Conservation (phyloP, 345 rosid species). For the Eucalyptus dawsonii region DNA sequence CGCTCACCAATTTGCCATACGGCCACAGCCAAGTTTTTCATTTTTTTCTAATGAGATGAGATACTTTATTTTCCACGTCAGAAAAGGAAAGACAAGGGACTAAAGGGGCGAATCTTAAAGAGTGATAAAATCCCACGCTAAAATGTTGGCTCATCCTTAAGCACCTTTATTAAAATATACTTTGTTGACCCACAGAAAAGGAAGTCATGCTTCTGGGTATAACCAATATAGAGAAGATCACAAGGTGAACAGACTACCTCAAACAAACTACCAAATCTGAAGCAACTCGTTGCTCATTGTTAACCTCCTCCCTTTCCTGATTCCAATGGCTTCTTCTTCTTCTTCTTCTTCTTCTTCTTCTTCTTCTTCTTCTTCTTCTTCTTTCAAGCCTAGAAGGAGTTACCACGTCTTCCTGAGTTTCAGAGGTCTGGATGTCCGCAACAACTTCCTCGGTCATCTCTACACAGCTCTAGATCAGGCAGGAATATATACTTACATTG, state of each 20-base stretch:
- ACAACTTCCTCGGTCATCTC: background rate
- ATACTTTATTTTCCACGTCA: background rate
- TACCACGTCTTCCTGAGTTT: too few relatives aligned
- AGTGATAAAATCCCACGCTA: background rate
- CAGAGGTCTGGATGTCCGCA: background rate
- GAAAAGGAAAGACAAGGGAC: background rate
- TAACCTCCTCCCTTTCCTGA: too few relatives aligned
- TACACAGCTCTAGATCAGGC: background rate
- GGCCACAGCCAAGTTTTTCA: background rate
- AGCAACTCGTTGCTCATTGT: too few relatives aligned
- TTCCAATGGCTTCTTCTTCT: background rate
- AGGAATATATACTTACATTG: background rate
- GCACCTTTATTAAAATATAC: background rate
- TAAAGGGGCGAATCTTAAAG: too few relatives aligned
- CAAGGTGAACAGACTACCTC: too few relatives aligned
- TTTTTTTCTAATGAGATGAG: background rate
- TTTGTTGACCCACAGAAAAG: background rate
- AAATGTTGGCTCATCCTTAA: too few relatives aligned
- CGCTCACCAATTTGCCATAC: background rate
- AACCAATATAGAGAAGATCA: too few relatives aligned
- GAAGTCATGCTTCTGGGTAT: background rate
- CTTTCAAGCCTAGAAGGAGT: background rate
- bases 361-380: too few relatives aligned
- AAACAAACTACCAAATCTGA: too few relatives aligned
- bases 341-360: too few relatives aligned